Conservation (phyloP, 768 basidiomycete genomes). For the Macrolepiota dolichaula region DNA sequence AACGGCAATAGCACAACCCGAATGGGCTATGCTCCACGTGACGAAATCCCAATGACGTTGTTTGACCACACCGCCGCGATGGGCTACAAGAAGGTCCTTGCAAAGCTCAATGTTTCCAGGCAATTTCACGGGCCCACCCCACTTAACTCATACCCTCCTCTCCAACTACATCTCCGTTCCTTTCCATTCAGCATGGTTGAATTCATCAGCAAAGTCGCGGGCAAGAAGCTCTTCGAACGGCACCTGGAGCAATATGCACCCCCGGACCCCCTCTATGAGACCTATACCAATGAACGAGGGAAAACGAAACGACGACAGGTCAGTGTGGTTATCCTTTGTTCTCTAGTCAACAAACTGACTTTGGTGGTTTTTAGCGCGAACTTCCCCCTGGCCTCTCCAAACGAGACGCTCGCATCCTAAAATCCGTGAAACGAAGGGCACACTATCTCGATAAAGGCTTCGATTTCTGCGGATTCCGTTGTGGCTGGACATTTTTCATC, state of each 20-base stretch:
- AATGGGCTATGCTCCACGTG: not conserved
- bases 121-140: not conserved
- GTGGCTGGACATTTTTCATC: slow-evolving; percentile 86
- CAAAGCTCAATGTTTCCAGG: not conserved
- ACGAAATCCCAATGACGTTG: not conserved
- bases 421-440: slow-evolving; percentile 71
- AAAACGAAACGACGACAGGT: slow-evolving; percentile 59
- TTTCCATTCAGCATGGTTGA: slow-evolving; percentile 21
- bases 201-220: slow-evolving; percentile 38
- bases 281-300: slow-evolving; percentile 51
- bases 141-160: not conserved
- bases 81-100: not conserved
- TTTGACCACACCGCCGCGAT: not conserved
- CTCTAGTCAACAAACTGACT: not conserved
- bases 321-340: slow-evolving; percentile 14
- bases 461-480: slow-evolving; percentile 70
- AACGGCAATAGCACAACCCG: not conserved
- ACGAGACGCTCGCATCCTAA: slow-evolving; percentile 73
- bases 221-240: slow-evolving; percentile 57
- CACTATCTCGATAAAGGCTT: slow-evolving; percentile 90
- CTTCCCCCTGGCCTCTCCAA: slow-evolving; percentile 73
- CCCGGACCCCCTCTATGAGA: slow-evolving; percentile 72
- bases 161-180: not conserved
- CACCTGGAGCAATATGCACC: slow-evolving; percentile 69
- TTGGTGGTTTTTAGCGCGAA: slow-evolving; percentile 45